Conservation (phyloP, 352 stramenopile genomes). For the Elongisporangium senticosum region DNA sequence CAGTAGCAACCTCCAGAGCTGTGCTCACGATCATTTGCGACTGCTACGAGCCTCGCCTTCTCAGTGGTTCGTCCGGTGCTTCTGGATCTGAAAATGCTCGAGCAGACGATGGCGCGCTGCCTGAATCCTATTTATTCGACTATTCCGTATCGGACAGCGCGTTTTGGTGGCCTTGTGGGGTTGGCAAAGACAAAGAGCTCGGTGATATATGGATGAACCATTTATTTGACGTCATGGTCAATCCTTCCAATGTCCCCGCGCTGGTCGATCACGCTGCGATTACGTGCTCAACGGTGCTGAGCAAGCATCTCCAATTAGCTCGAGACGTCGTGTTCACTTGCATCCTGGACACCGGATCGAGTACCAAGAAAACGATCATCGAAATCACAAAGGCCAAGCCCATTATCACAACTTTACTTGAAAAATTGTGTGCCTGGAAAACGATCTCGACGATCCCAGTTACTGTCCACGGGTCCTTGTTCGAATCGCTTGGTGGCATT, state of each 20-base stretch:
- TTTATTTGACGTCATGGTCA: slow-evolving; percentile 61
- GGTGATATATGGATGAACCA: slow-evolving; percentile 61
- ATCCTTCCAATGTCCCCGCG: slow-evolving; percentile 48
- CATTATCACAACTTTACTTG: slow-evolving; percentile 57
- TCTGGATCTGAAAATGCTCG: not conserved
- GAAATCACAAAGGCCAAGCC: slow-evolving; percentile 38
- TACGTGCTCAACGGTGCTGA: slow-evolving; percentile 66
- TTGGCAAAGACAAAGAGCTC: slow-evolving; percentile 5
- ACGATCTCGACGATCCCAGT: slow-evolving; percentile 69
- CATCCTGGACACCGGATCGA: slow-evolving; percentile 18
- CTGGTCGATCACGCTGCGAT: slow-evolving; percentile 73
- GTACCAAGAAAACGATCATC: slow-evolving; percentile 14
- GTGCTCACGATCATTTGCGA: slow-evolving; percentile 71
- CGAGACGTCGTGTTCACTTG: slow-evolving; percentile 55
- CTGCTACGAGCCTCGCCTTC: slow-evolving; percentile 62
- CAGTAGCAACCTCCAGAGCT: slow-evolving; percentile 41
- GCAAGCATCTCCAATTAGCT: slow-evolving; percentile 76
- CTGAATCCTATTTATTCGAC: slow-evolving; percentile 65
- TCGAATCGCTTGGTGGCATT: slow-evolving; percentile 73
- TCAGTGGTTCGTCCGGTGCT: not conserved
- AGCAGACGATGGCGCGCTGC: slow-evolving; percentile 63
- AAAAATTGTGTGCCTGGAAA: slow-evolving; percentile 52
- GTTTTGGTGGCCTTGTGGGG: slow-evolving; percentile 76
- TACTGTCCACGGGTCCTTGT: slow-evolving; percentile 70
- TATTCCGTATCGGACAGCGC: slow-evolving; percentile 70